phyloP scores from a whole-genome alignment of 768 basidiomycete species.

The Cystoderma amianthinum region DNA sequence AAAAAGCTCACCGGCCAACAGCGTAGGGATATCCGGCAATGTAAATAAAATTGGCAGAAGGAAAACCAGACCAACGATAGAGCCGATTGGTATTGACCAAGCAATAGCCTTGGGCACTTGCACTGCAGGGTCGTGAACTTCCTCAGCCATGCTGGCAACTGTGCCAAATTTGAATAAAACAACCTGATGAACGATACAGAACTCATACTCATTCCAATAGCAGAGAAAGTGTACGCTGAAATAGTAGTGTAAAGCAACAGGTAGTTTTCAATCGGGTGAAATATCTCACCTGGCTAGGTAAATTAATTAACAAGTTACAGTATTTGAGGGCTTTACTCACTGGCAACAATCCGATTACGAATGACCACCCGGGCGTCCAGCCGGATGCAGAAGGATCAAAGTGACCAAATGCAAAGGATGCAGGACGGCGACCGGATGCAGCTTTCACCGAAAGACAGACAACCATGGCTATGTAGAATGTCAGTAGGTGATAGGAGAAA shows the following conservation, averaged over 20 bases:
- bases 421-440: constrained; percentile 44
- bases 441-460: constrained; percentile 53
- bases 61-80: constrained; percentile 44
- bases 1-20: constrained; percentile 39
- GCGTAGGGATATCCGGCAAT: constrained; percentile 45
- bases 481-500: background rate
- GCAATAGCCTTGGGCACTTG: constrained; percentile 51
- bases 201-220: constrained; percentile 53
- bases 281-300: background rate
- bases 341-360: constrained; percentile 58
- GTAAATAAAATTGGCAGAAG: constrained; percentile 62
- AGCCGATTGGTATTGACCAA: constrained; percentile 46
- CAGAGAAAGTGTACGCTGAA: constrained; percentile 46
- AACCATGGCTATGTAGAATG: constrained; percentile 31
- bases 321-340: constrained; percentile 26
- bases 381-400: constrained; percentile 61
- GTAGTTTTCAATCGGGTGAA: no score
- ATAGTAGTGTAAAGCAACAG: background rate
- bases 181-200: background rate
- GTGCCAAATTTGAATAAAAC: background rate
- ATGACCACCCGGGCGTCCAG: constrained; percentile 63
- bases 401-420: constrained; percentile 47
- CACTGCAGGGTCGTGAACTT: constrained; percentile 49
- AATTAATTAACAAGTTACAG: background rate
- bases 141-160: constrained; percentile 66